Conservation (phyloP, 2,329 filamentous ascomycete genomes). For the Malbranchea zuffiana region DNA sequence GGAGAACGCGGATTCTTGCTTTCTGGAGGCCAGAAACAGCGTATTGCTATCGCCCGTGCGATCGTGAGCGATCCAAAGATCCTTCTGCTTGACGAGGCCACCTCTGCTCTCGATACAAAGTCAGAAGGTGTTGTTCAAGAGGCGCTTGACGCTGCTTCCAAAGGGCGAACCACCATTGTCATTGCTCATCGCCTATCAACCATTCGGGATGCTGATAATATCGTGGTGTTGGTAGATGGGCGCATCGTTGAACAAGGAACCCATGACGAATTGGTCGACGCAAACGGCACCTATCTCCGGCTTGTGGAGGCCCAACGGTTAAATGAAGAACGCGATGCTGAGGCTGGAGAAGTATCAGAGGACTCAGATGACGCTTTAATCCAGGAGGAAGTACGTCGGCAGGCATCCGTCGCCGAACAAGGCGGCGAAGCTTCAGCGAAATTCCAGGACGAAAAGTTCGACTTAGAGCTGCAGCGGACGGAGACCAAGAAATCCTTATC, state of each 20-base stretch:
- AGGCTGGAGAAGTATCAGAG: slow-evolving; percentile 22
- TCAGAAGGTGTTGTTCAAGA: slow-evolving; percentile 91
- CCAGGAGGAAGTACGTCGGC: slow-evolving; percentile 5
- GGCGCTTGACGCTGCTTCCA: slow-evolving; percentile 73
- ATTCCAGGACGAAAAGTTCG: slow-evolving; percentile 25
- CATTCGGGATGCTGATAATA: slow-evolving; percentile 88
- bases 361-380: slow-evolving; percentile 16
- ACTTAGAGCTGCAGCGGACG: slow-evolving; percentile 30
- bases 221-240: slow-evolving; percentile 81
- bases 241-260: slow-evolving; percentile 86
- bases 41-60: slow-evolving; percentile 85
- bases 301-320: slow-evolving; percentile 86
- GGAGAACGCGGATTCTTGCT: slow-evolving; percentile 87
- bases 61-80: slow-evolving; percentile 87
- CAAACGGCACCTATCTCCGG: slow-evolving; percentile 63
- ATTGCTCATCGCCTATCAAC: slow-evolving; percentile 94
- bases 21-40: slow-evolving; percentile 92
- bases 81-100: slow-evolving; percentile 87
- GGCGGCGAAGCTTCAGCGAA: slow-evolving; percentile 19
- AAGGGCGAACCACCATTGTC: slow-evolving; percentile 84
- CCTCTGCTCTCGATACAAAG: slow-evolving; percentile 84
- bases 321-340: slow-evolving; percentile 41
- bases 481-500: slow-evolving; percentile 50
- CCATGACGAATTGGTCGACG: slow-evolving; percentile 66
- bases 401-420: slow-evolving; percentile 8